These are phyloP conservation scores for Vanrija pseudolonga DNA, from an alignment of 1,284 basidiomycete genomes.

Conservation along the genomic window DNA sequence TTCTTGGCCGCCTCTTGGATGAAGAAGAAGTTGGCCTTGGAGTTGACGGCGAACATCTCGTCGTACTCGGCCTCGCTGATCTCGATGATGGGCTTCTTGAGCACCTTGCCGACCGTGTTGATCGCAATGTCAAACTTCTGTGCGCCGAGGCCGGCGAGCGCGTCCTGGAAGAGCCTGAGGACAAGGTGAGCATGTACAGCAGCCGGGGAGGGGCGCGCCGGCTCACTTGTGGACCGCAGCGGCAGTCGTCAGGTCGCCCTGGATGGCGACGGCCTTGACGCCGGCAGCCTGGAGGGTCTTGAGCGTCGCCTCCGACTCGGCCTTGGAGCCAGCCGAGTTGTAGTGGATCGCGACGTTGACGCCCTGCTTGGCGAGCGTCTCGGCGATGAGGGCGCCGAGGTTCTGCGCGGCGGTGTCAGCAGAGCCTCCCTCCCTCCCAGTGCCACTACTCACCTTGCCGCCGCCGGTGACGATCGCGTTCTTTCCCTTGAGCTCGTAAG, in stretches of 20 bases:
- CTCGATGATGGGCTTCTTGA: constrained; percentile 24
- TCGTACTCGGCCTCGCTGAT: constrained; percentile 26
- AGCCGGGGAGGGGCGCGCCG: too few species aligned
- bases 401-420: constrained; percentile 7
- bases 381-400: constrained; percentile 21
- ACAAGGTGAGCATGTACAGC: neutral
- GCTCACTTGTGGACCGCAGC: constrained; percentile 6
- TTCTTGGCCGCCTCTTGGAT: constrained; percentile 20
- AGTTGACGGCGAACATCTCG: constrained; percentile 23
- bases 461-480: constrained; percentile 20
- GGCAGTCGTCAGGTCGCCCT: constrained; percentile 12
- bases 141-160: constrained; percentile 10
- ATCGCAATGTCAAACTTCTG: constrained; percentile 20
- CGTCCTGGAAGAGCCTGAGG: constrained; percentile 15
- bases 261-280: constrained; percentile 15
- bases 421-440: neutral
- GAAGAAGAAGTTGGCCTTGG: constrained; percentile 29
- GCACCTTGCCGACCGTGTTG: constrained; percentile 30
- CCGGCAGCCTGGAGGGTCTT: constrained; percentile 8
- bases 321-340: constrained; percentile 16
- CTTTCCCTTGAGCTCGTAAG: constrained; percentile 17
- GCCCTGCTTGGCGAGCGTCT: constrained; percentile 17
- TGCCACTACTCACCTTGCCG: constrained; percentile 11
- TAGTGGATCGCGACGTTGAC: constrained; percentile 23
- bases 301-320: constrained; percentile 15